Evolutionary conservation across 768 basidiomycete genomes (phyloP).

Genomic region (Gymnopilus dilepis): DNA sequence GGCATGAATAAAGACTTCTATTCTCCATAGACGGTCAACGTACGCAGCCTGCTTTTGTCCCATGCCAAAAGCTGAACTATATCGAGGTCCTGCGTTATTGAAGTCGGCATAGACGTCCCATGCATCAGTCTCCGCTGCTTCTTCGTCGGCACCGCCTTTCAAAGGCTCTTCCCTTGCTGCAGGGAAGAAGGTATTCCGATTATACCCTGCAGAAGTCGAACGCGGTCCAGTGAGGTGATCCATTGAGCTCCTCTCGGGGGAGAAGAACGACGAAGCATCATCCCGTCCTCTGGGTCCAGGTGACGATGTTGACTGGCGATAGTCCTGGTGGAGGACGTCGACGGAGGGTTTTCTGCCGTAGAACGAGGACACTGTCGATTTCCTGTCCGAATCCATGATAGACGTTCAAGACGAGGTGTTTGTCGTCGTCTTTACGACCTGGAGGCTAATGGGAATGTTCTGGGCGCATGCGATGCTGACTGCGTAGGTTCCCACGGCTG

Average conservation of each 20-base stretch:
- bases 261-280: slow-evolving; percentile 77
- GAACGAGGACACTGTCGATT: slow-evolving; percentile 82
- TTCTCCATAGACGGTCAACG: not conserved
- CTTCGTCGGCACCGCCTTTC: slow-evolving; percentile 80
- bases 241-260: slow-evolving; percentile 51
- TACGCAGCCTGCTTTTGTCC: slow-evolving; percentile 24
- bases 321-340: slow-evolving; percentile 65
- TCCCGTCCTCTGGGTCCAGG: slow-evolving; percentile 52
- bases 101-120: slow-evolving; percentile 92
- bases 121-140: slow-evolving; percentile 52
- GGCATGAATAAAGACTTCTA: slow-evolving; percentile 4
- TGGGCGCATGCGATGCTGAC: slow-evolving; percentile 12
- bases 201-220: slow-evolving; percentile 68
- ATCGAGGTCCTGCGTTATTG: slow-evolving; percentile 83
- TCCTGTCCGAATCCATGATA: slow-evolving; percentile 77
- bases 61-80: slow-evolving; percentile 63
- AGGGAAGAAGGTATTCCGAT: slow-evolving; percentile 68
- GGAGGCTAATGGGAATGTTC: slow-evolving; percentile 8
- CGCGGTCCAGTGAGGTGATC: slow-evolving; percentile 50
- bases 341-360: slow-evolving; percentile 67
- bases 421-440: slow-evolving; percentile 1
- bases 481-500: slow-evolving; percentile 11
- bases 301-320: slow-evolving; percentile 37
- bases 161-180: slow-evolving; percentile 76
- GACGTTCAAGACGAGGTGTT: slow-evolving; percentile 3